Evolutionary conservation across 805 yeast genomes (phyloP).

Genomic region (Starmerella davenportii): DNA sequence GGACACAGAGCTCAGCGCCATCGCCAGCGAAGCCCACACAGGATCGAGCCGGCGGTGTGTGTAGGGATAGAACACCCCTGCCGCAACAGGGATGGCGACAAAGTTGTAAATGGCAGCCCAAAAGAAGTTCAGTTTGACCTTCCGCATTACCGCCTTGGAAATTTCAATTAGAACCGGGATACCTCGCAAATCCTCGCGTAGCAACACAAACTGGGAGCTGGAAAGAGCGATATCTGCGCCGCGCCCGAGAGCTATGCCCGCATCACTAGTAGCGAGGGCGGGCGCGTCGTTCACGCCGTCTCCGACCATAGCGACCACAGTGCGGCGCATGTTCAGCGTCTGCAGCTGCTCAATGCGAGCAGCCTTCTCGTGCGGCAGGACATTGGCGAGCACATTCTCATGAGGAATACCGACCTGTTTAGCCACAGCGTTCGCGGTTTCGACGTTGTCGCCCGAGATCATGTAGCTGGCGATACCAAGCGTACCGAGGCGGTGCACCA

Average conservation of each 20-base stretch:
- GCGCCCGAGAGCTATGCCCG: constrained; percentile 58
- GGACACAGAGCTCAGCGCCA: constrained; percentile 84
- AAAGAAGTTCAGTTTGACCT: constrained; percentile 63
- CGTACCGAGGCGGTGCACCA: constrained; percentile 28
- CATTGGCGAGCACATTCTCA: constrained; percentile 44
- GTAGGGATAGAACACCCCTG: constrained; percentile 74
- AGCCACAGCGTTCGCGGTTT: constrained; percentile 54
- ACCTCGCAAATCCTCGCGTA: constrained; percentile 32
- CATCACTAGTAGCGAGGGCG: constrained; percentile 54
- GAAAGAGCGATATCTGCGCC: constrained; percentile 64
- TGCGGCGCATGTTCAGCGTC: constrained; percentile 15
- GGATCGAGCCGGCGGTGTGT: constrained; percentile 61
- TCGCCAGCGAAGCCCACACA: constrained; percentile 73
- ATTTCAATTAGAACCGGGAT: constrained; percentile 45
- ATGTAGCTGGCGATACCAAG: constrained; percentile 44
- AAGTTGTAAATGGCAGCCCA: constrained; percentile 78
- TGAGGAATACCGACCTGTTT: constrained; percentile 38
- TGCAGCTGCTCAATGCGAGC: constrained; percentile 40
- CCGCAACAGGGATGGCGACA: constrained; percentile 80
- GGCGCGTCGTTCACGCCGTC: constrained; percentile 79
- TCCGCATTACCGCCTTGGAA: constrained; percentile 47
- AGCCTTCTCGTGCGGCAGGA: constrained; percentile 58
- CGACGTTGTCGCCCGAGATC: constrained; percentile 57
- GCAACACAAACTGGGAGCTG: constrained; percentile 53
- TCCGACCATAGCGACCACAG: constrained; percentile 59